Base-by-base conservation (phyloP, 2,329 filamentous ascomycete genomes). In the Albifimbria verrucaria region DNA sequence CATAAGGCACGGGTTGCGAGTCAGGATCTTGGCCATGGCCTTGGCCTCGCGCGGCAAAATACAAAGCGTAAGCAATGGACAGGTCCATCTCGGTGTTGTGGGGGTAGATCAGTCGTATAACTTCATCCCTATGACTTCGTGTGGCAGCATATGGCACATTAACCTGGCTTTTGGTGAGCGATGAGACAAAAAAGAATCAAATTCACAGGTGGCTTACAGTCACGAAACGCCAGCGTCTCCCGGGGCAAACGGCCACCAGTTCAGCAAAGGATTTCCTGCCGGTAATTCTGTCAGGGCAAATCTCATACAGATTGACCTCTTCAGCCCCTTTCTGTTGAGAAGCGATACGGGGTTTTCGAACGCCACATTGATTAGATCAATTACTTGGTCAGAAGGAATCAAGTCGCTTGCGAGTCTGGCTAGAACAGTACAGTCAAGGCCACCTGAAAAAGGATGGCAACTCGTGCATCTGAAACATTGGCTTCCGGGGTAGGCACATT, bases 51-150 rank as follows among this genome's bases (percentile, higher is more conserved):
- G 93, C 87, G 6, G 94, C 92, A 73, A 99, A 99, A 69, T 97
- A 97, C n/a, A 99, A 77, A 0, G 94, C 94, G 61, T 83, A 88
- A 0, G 90, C 89, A 62, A 99, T 99, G 3, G 94, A 99, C 1
- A 99, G 78, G 64, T 99, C 94, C 94, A 99, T 99, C 71, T 99
- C 94, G 0, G 94, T 99, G 60, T 96, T 93, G 70, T 99, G 94
- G 0, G 94, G 94, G 60, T 88, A 80, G 68, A 99, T 97, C 18
- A 99, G 77, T 2, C 83, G 79, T 36, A 92, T 81, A 20, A 99
- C 82, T 23, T 79, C 79, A 3, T 79, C 64, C 56, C 90, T 84
- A 62, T 96, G 89, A 2, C 79, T 77, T 43, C 86, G 66, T 0
- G 87, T 89, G 61, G 95, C 89, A 6, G 77, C 66, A 66, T 93